Evolutionary conservation across 148 eudicot species (phyloP), one percentile per base, ranked within the genome.

Genomic region (Pouteria glomerata): DNA sequence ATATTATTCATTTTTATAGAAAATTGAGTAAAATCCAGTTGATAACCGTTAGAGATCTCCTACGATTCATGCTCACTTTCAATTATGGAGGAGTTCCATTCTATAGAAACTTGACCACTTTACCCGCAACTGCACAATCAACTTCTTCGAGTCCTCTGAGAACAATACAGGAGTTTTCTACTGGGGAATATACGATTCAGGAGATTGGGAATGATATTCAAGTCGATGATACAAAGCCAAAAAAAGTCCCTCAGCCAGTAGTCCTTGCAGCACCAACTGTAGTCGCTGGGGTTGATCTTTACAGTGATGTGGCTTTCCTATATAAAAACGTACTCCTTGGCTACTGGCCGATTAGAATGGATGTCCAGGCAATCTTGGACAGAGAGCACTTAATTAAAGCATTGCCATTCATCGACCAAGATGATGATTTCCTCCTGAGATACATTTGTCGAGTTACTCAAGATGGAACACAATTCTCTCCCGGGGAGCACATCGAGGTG

Each of bases 321-420:
- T 93, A 87, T 67, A 68, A 72, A 1, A 69, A 84, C 15, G 62
- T 87, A 34, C 69, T 90, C 15, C 23, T 79, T 68, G 71, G 70
- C 63, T 81, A 13, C 24, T 60, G 47, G 67, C n/a, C n/a, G n/a
- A n/a, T 66, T 16, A 79, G 83, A n/a, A 52, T 81, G 65, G 87
- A 90, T 1, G 86, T 67, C 47, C 78, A 78, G 23, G 81, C 79
- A n/a, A 73, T 91, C 33, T 37, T 91, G 23, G 86, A 91, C 70
- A 81, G 96, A 80, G 91, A 94, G 33, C 73, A 80, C 55, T 89
- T 91, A 48, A 84, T 82, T 12, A 94, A 94, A 77, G 91, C 86
- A 56, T 91, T 91, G 96, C 87, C 91, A 3, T 81, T 91, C 48
- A 55, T 35, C 18, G 98, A 94, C 58, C 76, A 73, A 24, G 74